Evolutionary conservation across 2,329 filamentous ascomycete genomes (phyloP).

Genomic region (Paraphoma chrysanthemicola): DNA sequence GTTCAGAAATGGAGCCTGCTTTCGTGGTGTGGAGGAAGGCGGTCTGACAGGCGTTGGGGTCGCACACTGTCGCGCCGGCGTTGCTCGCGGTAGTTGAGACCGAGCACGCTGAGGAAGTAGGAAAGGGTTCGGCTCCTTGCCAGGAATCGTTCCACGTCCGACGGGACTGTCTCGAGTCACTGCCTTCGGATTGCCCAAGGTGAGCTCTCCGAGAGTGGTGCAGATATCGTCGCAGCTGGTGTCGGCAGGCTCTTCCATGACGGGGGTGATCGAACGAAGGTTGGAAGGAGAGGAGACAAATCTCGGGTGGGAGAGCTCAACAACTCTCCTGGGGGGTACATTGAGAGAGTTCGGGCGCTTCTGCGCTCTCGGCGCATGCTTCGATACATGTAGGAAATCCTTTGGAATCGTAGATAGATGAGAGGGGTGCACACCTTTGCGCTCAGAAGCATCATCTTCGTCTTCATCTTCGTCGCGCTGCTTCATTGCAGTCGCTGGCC

Average conservation of each 20-base stretch:
- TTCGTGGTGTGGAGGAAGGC: constrained; percentile 25
- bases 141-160: constrained; percentile 37
- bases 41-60: constrained; percentile 20
- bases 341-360: constrained; percentile 24
- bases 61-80: constrained; percentile 24
- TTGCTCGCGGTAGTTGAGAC: constrained; percentile 33
- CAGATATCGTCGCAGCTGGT: constrained; percentile 37
- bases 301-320: constrained; percentile 20
- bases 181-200: constrained; percentile 28
- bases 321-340: constrained; percentile 20
- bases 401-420: constrained; percentile 47
- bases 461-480: constrained; percentile 49
- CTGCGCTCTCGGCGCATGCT: constrained; percentile 27
- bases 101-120: constrained; percentile 23
- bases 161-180: constrained; percentile 23
- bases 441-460: constrained; percentile 49
- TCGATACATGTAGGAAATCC: constrained; percentile 39
- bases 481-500: constrained; percentile 50
- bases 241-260: constrained; percentile 39
- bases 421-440: constrained; percentile 54
- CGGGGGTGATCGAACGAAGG: constrained; percentile 27
- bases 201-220: constrained; percentile 31
- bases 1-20: constrained; percentile 65
- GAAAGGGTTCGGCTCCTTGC: constrained; percentile 33
- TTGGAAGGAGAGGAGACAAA: constrained; percentile 36